Evolutionary conservation across 176 grass and related monocot genomes (phyloP), one percentile per base, ranked within the genome.

Genomic region (Oryza coarctata): DNA sequence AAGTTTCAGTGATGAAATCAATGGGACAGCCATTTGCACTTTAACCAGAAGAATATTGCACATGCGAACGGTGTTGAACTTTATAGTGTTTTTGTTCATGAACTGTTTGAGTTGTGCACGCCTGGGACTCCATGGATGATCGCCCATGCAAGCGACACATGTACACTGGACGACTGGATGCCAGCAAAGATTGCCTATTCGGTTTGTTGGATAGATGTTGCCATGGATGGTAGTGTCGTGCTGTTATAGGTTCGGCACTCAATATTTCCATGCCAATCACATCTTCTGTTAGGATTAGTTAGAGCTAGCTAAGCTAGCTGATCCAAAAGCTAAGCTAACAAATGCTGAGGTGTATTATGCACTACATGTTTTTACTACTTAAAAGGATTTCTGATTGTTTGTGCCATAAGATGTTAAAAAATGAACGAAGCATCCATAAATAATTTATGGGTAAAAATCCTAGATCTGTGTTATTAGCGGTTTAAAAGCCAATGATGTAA

Each of bases 101-200:
- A 15, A 40, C 26, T 11, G n/a, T 23, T 49, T 60, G 55, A 83
- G 22, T 41, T 13, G 74, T 85, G 65, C 82, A 78, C 67, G 75
- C 67, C 27, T 47, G n/a, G 55, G 30, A 65, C 40, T 50, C 72
- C 23, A 35, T 40, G n/a, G 22, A 52, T 66, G 18, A 18, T 2
- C 25, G 12, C 4, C 15, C 49, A 25, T 40, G 15, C 8, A 11
- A 12, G 40, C 15, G 0, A 63, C 12, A 20, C 12, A 26, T 5
- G 4, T 28, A 10, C 41, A 34, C n/a, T 3, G 18, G 18, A 18
- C 6, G 35, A 30, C 39, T 20, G 25, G 22, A 36, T 38, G 31
- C 44, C 22, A 80, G 45, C 78, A 13, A 13, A 32, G n/a, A 22
- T 50, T 60, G 55, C 55, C 7, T 18, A 22, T 0, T 25, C 23